These are phyloP conservation scores for Knoxia roxburghii DNA, from an alignment of 257 asterid genomes.

Conservation along the genomic window DNA sequence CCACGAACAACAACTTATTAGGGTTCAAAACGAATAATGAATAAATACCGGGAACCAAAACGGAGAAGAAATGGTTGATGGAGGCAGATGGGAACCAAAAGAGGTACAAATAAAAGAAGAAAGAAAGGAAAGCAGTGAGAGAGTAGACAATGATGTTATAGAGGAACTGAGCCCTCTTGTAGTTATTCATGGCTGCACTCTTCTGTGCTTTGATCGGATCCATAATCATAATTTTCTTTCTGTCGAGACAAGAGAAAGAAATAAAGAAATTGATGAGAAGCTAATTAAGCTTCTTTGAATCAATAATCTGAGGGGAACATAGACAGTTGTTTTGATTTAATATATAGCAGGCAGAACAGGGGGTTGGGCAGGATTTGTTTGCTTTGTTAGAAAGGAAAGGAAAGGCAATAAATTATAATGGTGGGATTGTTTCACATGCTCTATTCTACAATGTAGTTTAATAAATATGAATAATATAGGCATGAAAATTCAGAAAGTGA, in stretches of 20 bases:
- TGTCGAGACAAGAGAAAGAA: background rate
- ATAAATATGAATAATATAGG: no score
- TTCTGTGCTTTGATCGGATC: conserved; percentile 34
- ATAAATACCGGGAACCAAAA: conserved; percentile 15
- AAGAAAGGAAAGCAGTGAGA: conserved; percentile 32
- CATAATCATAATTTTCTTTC: conserved; percentile 9
- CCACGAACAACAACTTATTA: conserved; percentile 20
- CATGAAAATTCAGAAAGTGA: no score
- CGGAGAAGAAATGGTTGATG: conserved; percentile 11
- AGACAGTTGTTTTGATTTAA: no score
- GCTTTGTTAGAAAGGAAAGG: conserved; percentile 1
- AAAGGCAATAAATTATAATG: background rate
- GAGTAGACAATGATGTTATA: conserved; percentile 45
- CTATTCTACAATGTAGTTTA: no score
- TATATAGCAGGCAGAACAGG: no score
- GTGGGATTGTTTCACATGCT: conserved; percentile 10
- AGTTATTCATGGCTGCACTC: conserved; percentile 33
- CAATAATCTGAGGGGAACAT: conserved; percentile 6
- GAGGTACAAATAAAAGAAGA: conserved; percentile 8
- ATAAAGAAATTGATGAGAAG: background rate
- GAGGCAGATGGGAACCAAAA: conserved; percentile 22
- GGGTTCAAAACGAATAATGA: conserved; percentile 14
- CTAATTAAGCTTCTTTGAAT: background rate
- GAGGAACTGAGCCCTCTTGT: conserved; percentile 36
- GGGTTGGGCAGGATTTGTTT: no score